These are phyloP conservation scores for Penicillium cinerascens DNA, from an alignment of 495 filamentous ascomycete genomes.

Conservation along the genomic window DNA sequence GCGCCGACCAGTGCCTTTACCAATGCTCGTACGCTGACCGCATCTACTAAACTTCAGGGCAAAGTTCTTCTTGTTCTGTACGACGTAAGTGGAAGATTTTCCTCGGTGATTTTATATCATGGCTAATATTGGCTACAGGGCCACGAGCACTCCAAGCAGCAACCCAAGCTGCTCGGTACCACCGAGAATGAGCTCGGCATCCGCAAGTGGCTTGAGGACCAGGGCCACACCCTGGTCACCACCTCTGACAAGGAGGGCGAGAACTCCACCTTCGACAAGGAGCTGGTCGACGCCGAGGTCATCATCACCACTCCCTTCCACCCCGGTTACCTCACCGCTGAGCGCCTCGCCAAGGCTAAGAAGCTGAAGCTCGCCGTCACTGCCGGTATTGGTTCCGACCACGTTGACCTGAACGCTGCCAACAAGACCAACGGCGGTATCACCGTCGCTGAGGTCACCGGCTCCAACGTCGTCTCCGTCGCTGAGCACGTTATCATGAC, in stretches of 20 bases:
- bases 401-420: constrained; percentile 93
- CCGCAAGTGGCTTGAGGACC: constrained; percentile 92
- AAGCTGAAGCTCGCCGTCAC: constrained; percentile 97
- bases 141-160: constrained; percentile 65
- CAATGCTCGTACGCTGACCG: constrained; percentile 52
- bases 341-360: constrained; percentile 96
- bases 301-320: constrained; percentile 99
- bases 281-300: constrained; percentile 93
- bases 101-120: constrained; percentile 1
- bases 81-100: constrained; percentile 54
- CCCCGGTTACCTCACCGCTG: constrained; percentile 94
- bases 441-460: constrained; percentile 96
- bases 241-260: constrained; percentile 96
- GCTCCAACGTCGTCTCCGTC: constrained; percentile 86
- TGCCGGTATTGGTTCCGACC: constrained; percentile 96
- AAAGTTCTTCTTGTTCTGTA: constrained; percentile 74
- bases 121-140: constrained; percentile 45
- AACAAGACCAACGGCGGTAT: constrained; percentile 98
- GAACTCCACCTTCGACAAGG: constrained; percentile 89
- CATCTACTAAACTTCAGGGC: constrained; percentile 56
- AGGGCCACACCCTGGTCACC: constrained; percentile 93
- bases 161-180: constrained; percentile 84
- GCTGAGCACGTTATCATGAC: constrained; percentile 98
- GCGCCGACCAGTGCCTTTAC: constrained; percentile 31
- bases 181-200: constrained; percentile 97